Conservation (phyloP, 345 rosid genomes). For the Mangifera indica region DNA sequence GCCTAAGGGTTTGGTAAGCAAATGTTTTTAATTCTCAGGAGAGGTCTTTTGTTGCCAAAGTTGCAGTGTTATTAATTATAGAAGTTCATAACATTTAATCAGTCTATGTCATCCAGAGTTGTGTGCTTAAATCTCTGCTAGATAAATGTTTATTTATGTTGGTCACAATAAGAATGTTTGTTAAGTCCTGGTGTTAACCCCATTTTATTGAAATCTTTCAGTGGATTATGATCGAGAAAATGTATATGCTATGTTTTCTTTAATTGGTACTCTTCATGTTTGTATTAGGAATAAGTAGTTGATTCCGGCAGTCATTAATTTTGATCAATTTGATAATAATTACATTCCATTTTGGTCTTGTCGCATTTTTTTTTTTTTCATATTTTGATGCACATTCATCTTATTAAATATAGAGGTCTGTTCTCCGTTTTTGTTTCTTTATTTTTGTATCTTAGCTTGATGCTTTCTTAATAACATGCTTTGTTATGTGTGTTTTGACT, state of each 20-base stretch:
- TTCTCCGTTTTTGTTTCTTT: not conserved
- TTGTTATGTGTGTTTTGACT: not conserved
- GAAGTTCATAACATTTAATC: too few species aligned
- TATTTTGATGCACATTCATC: too few species aligned
- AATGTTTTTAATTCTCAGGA: not conserved
- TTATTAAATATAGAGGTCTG: not conserved
- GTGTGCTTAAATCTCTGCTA: too few species aligned
- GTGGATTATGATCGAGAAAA: not conserved
- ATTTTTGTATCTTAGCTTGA: not conserved
- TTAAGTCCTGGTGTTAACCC: not conserved
- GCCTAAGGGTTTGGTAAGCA: conserved; percentile 68
- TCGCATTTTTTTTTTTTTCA: not conserved
- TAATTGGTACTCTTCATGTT: not conserved
- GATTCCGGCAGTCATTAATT: not conserved
- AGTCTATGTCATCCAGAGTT: too few species aligned
- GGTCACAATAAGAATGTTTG: not conserved
- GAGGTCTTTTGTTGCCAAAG: conserved; percentile 2
- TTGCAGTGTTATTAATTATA: too few species aligned
- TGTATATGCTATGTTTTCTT: not conserved
- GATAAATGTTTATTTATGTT: too few species aligned
- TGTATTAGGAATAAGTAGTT: not conserved
- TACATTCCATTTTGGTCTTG: not conserved
- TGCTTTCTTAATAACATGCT: not conserved
- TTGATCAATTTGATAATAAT: not conserved
- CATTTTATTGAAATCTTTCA: not conserved